Percentiles rank a stretch among this genome's conserved stretches.
Evolutionary conservation across 78 protist species (phyloP).

Genomic region (Diacronema lutheri): DNA sequence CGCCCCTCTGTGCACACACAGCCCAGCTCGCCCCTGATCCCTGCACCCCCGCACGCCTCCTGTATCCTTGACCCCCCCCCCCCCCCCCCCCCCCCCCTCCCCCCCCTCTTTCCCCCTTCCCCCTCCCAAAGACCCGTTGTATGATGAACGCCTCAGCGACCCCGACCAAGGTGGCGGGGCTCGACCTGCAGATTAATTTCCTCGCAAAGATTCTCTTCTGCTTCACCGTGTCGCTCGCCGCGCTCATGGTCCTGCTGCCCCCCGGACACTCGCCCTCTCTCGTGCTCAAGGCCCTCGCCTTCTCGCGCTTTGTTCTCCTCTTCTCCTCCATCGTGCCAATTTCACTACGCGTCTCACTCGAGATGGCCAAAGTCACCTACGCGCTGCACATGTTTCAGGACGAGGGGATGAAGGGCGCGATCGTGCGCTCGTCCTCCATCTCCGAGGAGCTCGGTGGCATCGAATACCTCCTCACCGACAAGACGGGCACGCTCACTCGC

Average conservation of each 20-base stretch:
- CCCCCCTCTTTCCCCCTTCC: too few relatives aligned
- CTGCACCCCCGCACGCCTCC: too few relatives aligned
- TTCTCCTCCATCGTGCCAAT: constrained; percentile 96
- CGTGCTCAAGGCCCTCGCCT: constrained; percentile 1
- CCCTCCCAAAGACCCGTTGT: constrained; percentile 82
- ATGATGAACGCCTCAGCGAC: constrained; percentile 85
- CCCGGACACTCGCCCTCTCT: constrained; percentile 82
- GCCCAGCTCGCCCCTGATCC: too few relatives aligned
- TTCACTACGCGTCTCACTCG: constrained; percentile 81
- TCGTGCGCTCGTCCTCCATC: constrained; percentile 83
- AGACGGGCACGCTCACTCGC: constrained; percentile 97
- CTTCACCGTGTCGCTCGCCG: constrained; percentile 87
- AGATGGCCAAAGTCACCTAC: constrained; percentile 78
- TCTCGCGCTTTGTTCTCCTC: constrained; percentile 86
- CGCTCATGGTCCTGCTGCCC: constrained; percentile 88
- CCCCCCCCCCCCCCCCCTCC: too few relatives aligned
- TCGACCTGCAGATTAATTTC: constrained; percentile 83
- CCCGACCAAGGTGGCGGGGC: constrained; percentile 76
- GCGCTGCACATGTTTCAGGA: constrained; percentile 26
- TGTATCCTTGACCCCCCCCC: too few relatives aligned
- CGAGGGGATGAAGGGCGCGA: constrained; percentile 32
- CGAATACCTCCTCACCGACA: constrained; percentile 91
- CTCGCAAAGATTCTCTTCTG: constrained; percentile 73
- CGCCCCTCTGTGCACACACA: too few relatives aligned
- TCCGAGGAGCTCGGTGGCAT: constrained; percentile 98